phyloP scores from a whole-genome alignment of 192 early-diverging fungal species.

The Mortierella antarctica region DNA sequence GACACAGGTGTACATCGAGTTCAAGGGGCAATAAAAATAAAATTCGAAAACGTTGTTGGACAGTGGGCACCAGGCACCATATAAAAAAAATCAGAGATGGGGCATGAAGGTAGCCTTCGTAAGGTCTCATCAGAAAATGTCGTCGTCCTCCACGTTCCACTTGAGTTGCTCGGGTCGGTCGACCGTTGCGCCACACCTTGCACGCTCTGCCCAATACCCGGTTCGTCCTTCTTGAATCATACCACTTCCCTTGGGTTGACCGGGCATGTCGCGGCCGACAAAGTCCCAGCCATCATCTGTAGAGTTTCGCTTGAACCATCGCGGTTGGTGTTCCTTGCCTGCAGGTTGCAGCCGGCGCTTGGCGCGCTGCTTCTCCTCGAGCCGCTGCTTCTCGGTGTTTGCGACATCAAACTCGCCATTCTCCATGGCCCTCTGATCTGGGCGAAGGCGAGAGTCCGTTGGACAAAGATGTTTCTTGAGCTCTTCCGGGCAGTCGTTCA shows the following conservation, averaged over 20 bases:
- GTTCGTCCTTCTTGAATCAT: slow-evolving; percentile 70
- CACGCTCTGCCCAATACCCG: slow-evolving; percentile 79
- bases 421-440: slow-evolving; percentile 91
- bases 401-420: slow-evolving; percentile 83
- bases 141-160: slow-evolving; percentile 59
- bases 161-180: slow-evolving; percentile 45
- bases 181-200: slow-evolving; percentile 53
- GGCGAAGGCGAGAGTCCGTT: slow-evolving; percentile 86
- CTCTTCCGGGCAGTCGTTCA: slow-evolving; percentile 74
- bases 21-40: too few relatives aligned
- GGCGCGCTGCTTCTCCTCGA: slow-evolving; percentile 82
- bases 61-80: too few relatives aligned
- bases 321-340: slow-evolving; percentile 66
- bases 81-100: too few relatives aligned
- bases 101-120: too few relatives aligned
- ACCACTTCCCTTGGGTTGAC: slow-evolving; percentile 77
- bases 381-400: slow-evolving; percentile 72
- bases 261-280: slow-evolving; percentile 44
- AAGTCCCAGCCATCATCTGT: slow-evolving; percentile 53
- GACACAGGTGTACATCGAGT: too few relatives aligned
- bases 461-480: slow-evolving; percentile 74
- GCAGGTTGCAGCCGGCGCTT: slow-evolving; percentile 66
- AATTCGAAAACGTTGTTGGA: too few relatives aligned
- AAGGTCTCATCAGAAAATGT: slow-evolving; percentile 48
- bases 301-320: slow-evolving; percentile 81